Evolutionary conservation across 768 basidiomycete species (phyloP).

Genomic region (Serendipita sp.): DNA sequence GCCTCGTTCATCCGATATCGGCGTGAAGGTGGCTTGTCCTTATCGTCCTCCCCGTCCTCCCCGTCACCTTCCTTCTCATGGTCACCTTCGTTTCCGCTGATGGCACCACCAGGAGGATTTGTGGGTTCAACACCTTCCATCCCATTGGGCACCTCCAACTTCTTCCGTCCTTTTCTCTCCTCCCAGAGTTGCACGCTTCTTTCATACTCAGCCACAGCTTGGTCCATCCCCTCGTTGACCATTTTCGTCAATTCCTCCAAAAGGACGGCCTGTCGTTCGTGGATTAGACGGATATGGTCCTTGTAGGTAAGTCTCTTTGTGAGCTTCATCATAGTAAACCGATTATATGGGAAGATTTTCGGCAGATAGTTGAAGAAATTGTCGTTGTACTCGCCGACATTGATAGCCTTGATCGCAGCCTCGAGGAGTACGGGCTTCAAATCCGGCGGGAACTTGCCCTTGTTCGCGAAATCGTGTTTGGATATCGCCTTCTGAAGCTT

Average conservation of each 20-base stretch:
- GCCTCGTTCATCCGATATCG: slow-evolving; percentile 63
- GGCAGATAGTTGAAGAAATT: slow-evolving; percentile 86
- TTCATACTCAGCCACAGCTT: slow-evolving; percentile 65
- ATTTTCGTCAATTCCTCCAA: slow-evolving; percentile 43
- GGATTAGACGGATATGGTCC: slow-evolving; percentile 51
- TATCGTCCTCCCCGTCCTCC: slow-evolving; percentile 12
- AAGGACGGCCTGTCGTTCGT: slow-evolving; percentile 49
- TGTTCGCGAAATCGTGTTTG: slow-evolving; percentile 56
- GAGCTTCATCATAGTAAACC: slow-evolving; percentile 92
- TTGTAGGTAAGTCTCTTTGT: slow-evolving; percentile 76
- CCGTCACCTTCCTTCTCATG: slow-evolving; percentile 2
- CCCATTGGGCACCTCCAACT: slow-evolving; percentile 15
- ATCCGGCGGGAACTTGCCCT: slow-evolving; percentile 75
- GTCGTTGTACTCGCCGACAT: slow-evolving; percentile 79
- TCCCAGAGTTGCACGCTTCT: slow-evolving; percentile 53
- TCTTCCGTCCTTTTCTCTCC: slow-evolving; percentile 25
- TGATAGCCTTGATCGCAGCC: slow-evolving; percentile 61
- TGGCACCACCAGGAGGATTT: background rate
- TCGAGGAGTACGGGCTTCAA: slow-evolving; percentile 58
- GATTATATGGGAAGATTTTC: slow-evolving; percentile 79
- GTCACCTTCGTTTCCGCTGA: background rate
- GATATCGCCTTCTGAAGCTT: slow-evolving; percentile 43
- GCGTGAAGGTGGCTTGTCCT: slow-evolving; percentile 50
- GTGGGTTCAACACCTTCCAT: background rate
- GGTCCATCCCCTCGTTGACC: slow-evolving; percentile 47